Evolutionary conservation across 2,329 filamentous ascomycete genomes (phyloP), one percentile per base, ranked within the genome.

Genomic region (Pseudogymnoascus sp.): DNA sequence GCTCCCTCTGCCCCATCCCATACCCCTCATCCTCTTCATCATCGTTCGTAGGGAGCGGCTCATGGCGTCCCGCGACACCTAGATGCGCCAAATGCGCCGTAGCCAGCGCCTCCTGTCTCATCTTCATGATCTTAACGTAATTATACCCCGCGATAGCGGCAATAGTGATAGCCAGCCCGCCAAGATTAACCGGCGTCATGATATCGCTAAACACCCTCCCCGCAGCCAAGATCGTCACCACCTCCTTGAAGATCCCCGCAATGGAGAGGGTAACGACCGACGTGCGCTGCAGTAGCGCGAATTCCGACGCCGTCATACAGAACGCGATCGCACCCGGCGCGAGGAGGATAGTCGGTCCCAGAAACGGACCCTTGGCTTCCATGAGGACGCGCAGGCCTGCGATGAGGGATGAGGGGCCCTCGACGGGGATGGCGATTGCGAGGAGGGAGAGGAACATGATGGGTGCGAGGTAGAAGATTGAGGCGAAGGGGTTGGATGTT

Each of bases 211-310:
- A 99, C 3, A 96, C 85, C 29, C 95, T 74, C 7, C 91, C 89
- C 0, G 93, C 93, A 0, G 91, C 92, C 40, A 85, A 87, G 70
- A 99, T 97, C 11, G 94, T 99, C 61, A 99, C 87, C 40, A 97
- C 94, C 77, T 99, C 94, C 74, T 99, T 99, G 81, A 99, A 97
- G 64, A 99, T 97, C 64, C 94, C 94, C 65, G 92, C 96, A 68
- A 99, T 97, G 59, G 89, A 95, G 50, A 99, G 81, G 0, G 94
- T 97, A 59, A 99, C 94, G 60, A 99, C 94, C 1, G 90, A 95
- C 0, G 93, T 97, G 57, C 94, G 90, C 78, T 97, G 89, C 67
- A 99, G 83, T 64, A 99, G 83, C 60, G 94, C 93, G 73, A 97
- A 99, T 75, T 99, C 94, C 60, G 90, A 92, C 0, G 92, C 86